Evolutionary conservation across 2,329 filamentous ascomycete species (phyloP).

Genomic region (Aspergillus sp.): DNA sequence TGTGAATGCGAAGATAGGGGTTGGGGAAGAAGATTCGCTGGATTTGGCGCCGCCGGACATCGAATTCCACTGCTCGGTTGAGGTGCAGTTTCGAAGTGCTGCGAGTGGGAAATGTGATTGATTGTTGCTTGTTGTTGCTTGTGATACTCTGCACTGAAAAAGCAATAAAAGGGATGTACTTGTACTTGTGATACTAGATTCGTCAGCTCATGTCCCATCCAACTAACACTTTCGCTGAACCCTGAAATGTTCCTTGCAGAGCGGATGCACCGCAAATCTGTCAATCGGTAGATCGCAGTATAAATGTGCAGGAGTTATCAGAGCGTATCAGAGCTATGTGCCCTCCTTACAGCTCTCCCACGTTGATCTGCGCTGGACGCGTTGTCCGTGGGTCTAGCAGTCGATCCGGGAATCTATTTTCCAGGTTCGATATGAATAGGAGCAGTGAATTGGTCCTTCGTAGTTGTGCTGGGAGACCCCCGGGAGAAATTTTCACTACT

Average conservation of each 20-base stretch:
- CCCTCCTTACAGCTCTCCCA: background rate
- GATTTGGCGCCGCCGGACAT: conserved; percentile 10
- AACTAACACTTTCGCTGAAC: background rate
- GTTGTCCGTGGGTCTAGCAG: background rate
- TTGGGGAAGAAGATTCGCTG: background rate
- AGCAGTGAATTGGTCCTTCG: too few relatives aligned
- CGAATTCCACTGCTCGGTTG: conserved; percentile 5
- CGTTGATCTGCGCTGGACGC: background rate
- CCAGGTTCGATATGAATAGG: too few relatives aligned
- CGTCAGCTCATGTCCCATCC: background rate
- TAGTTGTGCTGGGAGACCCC: too few relatives aligned
- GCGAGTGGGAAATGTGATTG: too few relatives aligned
- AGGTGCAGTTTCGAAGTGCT: conserved; percentile 7
- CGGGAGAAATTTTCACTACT: too few relatives aligned
- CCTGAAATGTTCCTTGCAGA: background rate
- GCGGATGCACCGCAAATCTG: background rate
- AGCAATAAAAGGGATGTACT: background rate
- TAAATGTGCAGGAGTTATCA: too few relatives aligned
- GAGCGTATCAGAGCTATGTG: background rate
- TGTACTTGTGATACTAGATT: background rate
- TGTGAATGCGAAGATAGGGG: background rate
- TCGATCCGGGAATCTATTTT: too few relatives aligned
- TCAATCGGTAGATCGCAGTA: background rate
- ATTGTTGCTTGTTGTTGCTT: too few relatives aligned
- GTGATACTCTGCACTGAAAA: background rate